These are phyloP conservation scores for Epichloe amarillans DNA, from an alignment of 2,329 filamentous ascomycete genomes.

Conservation along the genomic window DNA sequence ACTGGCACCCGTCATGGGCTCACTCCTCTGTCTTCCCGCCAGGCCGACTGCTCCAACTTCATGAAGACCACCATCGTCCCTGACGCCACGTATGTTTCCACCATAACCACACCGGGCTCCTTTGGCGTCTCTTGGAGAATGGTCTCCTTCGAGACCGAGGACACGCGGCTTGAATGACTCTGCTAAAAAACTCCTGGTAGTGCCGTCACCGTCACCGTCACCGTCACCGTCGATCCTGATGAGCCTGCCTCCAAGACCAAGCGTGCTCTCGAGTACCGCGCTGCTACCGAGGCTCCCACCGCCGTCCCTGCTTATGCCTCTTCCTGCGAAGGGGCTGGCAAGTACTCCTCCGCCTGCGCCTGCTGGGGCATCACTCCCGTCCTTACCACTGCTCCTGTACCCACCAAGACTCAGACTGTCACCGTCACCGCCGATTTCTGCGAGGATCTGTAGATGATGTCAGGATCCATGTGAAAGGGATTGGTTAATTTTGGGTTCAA, in stretches of 20 bases:
- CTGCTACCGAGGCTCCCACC: slow-evolving; percentile 19
- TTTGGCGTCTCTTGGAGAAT: neutral
- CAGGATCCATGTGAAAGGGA: neutral
- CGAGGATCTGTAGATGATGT: slow-evolving; percentile 20
- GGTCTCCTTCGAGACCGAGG: neutral
- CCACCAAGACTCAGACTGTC: slow-evolving; percentile 27
- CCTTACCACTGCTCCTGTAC: slow-evolving; percentile 23
- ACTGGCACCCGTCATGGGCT: slow-evolving; percentile 28
- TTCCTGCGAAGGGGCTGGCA: slow-evolving; percentile 18
- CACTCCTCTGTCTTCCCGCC: slow-evolving; percentile 19
- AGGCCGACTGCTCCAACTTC: slow-evolving; percentile 29
- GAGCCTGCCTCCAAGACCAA: slow-evolving; percentile 13
- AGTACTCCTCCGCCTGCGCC: slow-evolving; percentile 29
- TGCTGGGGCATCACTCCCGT: slow-evolving; percentile 31
- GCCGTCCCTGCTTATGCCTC: slow-evolving; percentile 28
- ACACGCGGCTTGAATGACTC: neutral
- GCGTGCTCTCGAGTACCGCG: slow-evolving; percentile 17
- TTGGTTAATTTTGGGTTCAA: neutral
- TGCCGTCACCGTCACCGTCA: slow-evolving; percentile 25
- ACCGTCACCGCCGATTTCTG: slow-evolving; percentile 29
- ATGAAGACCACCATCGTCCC: slow-evolving; percentile 26
- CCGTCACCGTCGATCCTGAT: slow-evolving; percentile 24
- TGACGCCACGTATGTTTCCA: slow-evolving; percentile 23
- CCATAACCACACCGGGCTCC: neutral
- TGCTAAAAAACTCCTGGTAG: slow-evolving; percentile 6